These are phyloP conservation scores for Lenwebbia sp. DNA, from an alignment of 345 rosid species.

Conservation along the genomic window DNA sequence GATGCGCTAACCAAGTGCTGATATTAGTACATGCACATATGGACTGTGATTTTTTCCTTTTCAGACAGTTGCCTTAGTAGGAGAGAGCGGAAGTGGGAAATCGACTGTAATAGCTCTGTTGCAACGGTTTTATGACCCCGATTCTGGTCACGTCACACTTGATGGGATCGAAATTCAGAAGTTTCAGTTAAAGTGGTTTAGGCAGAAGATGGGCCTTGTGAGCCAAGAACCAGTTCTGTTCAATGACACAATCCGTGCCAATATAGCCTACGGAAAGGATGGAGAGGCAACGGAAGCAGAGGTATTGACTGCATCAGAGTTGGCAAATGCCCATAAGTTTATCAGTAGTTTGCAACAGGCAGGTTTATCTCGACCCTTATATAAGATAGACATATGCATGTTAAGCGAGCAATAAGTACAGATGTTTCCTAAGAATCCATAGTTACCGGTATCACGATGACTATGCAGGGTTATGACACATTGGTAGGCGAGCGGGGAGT, in stretches of 20 bases:
- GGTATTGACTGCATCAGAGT: conserved; percentile 16
- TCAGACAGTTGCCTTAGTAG: conserved; percentile 31
- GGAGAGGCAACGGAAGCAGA: conserved; percentile 19
- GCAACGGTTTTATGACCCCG: conserved; percentile 27
- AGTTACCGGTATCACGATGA: not conserved
- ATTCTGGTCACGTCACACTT: conserved; percentile 21
- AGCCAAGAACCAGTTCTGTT: conserved; percentile 24
- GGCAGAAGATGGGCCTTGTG: conserved; percentile 29
- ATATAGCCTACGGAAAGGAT: conserved; percentile 27
- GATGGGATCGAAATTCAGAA: conserved; percentile 23
- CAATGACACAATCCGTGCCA: conserved; percentile 19
- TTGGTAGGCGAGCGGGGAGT: conserved; percentile 8
- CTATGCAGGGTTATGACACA: conserved; percentile 6
- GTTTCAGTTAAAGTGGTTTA: conserved; percentile 19
- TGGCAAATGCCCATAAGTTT: conserved; percentile 25
- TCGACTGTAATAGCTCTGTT: conserved; percentile 22
- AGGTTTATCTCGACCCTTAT: not conserved
- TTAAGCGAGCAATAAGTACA: not conserved
- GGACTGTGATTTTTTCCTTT: not conserved
- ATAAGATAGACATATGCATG: not conserved
- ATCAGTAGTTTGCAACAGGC: conserved; percentile 24
- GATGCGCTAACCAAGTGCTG: not conserved
- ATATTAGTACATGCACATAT: not conserved
- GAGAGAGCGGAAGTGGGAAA: conserved; percentile 35
- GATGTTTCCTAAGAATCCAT: not conserved